Evolutionary conservation across 2,329 filamentous ascomycete genomes (phyloP), one percentile per base, ranked within the genome.

Genomic region (Colletotrichum shisoi): DNA sequence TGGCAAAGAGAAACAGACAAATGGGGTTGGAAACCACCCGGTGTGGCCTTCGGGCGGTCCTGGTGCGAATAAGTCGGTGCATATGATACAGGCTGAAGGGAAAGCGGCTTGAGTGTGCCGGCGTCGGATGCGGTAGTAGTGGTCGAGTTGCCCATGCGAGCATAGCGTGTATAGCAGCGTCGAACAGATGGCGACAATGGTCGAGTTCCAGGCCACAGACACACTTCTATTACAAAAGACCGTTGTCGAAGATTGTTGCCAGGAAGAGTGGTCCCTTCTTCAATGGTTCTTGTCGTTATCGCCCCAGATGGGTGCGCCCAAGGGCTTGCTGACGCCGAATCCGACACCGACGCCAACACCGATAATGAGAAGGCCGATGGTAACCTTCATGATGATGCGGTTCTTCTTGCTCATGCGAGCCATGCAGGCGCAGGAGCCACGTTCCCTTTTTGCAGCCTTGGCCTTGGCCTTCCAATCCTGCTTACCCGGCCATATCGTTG

Each of bases 401-500:
- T 83, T 87, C 54, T 84, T 83, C 72, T 80, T 82, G 78, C 80
- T 84, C 58, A 88, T 79, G 39, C 76, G 75, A 51, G 83, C 82
- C 76, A 89, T 78, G 69, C 81, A 85, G 62, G 81, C 81, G 75
- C 85, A 87, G 62, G 79, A 81, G 62, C 79, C 78, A 56, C 76
- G 75, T 57, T 80, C 78, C 67, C 81, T 83, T 78, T 86, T 86
- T 67, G 84, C 83, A 12, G 80, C 82, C 76, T 84, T 85, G 68
- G 85, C 84, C 79, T 87, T 86, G 68, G 82, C 79, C 75, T 84
- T 85, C 85, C 87, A 88, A 73, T 87, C 82, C 27, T 83, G 81
- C 73, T 86, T 82, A 63, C 84, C 83, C 5, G 87, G 87, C 87
- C 87, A 89, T 19, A 87, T 84, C 37, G 67, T 64, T 51, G 83